These are phyloP conservation scores for Arachis hypogaea DNA, from an alignment of 306 rosid genomes.

Conservation along the genomic window DNA sequence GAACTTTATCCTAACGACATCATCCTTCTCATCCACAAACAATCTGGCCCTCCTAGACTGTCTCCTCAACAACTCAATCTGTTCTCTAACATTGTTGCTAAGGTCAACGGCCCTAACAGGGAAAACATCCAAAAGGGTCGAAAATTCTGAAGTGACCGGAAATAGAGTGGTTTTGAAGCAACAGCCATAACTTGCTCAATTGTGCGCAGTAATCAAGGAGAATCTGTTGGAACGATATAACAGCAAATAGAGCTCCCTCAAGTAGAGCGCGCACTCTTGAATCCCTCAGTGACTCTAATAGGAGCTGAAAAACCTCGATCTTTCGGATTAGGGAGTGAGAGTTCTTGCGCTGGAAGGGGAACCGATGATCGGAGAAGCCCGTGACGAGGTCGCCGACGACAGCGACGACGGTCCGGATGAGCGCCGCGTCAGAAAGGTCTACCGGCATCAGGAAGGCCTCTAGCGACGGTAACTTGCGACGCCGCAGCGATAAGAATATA, in stretches of 20 bases:
- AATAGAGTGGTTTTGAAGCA: slow-evolving; percentile 77
- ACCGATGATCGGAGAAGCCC: slow-evolving; percentile 49
- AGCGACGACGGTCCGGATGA: slow-evolving; percentile 56
- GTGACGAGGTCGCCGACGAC: slow-evolving; percentile 56
- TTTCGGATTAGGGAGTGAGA: slow-evolving; percentile 67
- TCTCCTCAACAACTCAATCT: slow-evolving; percentile 62
- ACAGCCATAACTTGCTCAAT: slow-evolving; percentile 77
- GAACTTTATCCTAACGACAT: slow-evolving; percentile 49
- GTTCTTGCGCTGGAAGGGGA: slow-evolving; percentile 68
- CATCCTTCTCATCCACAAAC: slow-evolving; percentile 60
- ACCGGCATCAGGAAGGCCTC: slow-evolving; percentile 77
- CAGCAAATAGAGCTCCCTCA: slow-evolving; percentile 72
- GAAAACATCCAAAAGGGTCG: slow-evolving; percentile 81
- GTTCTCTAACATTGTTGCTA: slow-evolving; percentile 68
- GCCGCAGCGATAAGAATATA: slow-evolving; percentile 67
- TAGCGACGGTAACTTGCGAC: slow-evolving; percentile 75
- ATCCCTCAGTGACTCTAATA: slow-evolving; percentile 63
- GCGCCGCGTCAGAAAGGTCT: slow-evolving; percentile 57
- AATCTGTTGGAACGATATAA: slow-evolving; percentile 68
- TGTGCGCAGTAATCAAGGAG: slow-evolving; percentile 75
- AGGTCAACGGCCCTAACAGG: slow-evolving; percentile 60
- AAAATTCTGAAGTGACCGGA: slow-evolving; percentile 81
- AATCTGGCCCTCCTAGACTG: slow-evolving; percentile 57
- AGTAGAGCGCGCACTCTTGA: slow-evolving; percentile 46
- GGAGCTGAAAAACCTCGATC: slow-evolving; percentile 59